Conservation (phyloP, 345 rosid genomes). For the Trapa bicornis region DNA sequence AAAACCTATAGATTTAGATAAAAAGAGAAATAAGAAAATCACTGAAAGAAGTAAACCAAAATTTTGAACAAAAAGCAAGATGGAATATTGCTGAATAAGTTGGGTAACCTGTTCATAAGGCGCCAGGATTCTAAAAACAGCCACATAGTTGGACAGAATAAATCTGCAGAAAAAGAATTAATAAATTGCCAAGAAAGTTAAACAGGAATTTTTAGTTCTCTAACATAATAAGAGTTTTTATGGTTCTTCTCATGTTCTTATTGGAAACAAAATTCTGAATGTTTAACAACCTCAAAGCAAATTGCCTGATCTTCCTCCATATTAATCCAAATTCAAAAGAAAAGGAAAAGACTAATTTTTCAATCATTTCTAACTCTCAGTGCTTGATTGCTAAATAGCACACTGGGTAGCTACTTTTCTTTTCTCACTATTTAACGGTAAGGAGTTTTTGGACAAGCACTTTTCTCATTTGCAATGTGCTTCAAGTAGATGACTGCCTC, state of each 20-base stretch:
- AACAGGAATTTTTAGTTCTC: neutral
- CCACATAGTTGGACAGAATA: conserved; percentile 71
- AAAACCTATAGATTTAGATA: conserved; percentile 49
- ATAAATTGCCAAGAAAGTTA: conserved; percentile 4
- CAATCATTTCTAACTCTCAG: neutral
- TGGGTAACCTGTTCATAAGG: conserved; percentile 71
- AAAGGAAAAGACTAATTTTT: neutral
- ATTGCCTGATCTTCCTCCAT: neutral
- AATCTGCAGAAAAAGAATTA: conserved; percentile 45
- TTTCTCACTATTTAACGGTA: neutral
- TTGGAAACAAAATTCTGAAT: neutral
- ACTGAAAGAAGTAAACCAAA: conserved; percentile 9
- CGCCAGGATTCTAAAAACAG: conserved; percentile 59
- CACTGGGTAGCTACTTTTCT: neutral
- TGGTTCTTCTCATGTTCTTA: neutral
- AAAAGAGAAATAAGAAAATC: conserved; percentile 19
- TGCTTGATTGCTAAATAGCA: neutral
- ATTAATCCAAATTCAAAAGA: neutral
- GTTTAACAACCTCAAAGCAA: neutral
- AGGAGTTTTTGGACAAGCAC: neutral
- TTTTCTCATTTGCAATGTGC: neutral
- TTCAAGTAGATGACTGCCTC: neutral
- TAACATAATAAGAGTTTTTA: neutral
- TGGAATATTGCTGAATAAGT: conserved; percentile 4
- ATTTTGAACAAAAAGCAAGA: conserved; percentile 6